Evolutionary conservation across 352 stramenopile genomes (phyloP), one percentile per base, ranked within the genome.

Genomic region (Globisporangium camurandrum): DNA sequence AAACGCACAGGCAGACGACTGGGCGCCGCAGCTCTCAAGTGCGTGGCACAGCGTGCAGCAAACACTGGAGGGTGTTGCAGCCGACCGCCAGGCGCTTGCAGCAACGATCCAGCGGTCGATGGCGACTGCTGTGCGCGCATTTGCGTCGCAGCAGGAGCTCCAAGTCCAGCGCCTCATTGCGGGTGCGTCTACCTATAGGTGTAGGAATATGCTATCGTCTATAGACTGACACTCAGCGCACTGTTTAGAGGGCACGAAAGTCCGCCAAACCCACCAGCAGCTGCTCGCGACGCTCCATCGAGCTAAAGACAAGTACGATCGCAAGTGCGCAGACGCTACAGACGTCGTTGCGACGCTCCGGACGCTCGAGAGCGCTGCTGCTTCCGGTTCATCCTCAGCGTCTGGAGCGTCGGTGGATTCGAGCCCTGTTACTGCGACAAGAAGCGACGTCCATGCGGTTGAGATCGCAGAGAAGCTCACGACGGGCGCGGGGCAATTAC

Each of bases 221-320:
- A n/a, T n/a, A n/a, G n/a, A n/a, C n/a, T 38, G 33, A 1, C 33
- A 16, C n/a, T 38, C 33, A n/a, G n/a, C n/a, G n/a, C n/a, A n/a
- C n/a, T n/a, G n/a, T 45, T 19, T 48, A 88, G 80, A 92, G 69
- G 80, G 80, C 3, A 82, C 64, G 0, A 89, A 89, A 44, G 64
- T 88, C 46, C 74, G 76, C 11, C 76, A 57, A 24, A 74, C 73
- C 1, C 68, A 87, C 41, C 57, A 84, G 23, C 77, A 88, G 44
- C 83, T 84, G 61, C 43, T 56, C 16, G 51, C 64, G n/a, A 69
- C 74, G 11, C 61, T 85, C 63, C 66, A 85, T 2, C 86, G 83
- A 45, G 72, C 76, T 20, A 84, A 79, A 58, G 78, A 88, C 30
- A 86, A 86, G 44, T 93, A 93, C 64, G 74, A 90, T 36, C 69